Evolutionary conservation across 495 filamentous ascomycete species (phyloP), one percentile per base, ranked within the genome.

Genomic region (Sabuloglossum arenarium): DNA sequence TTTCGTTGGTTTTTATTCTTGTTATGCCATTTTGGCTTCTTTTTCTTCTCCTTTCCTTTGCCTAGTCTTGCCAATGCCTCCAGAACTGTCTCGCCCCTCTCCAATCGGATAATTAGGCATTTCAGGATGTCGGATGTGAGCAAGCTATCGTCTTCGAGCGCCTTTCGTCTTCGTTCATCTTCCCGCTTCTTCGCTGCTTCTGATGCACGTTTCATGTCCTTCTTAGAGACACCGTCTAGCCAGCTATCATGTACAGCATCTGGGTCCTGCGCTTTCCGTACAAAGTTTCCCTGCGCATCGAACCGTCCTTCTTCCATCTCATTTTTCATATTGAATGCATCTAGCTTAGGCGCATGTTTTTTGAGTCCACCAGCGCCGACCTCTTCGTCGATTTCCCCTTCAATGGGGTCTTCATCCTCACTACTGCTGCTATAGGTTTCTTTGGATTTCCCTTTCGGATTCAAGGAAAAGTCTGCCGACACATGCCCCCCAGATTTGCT

Each of bases 241-340:
- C 91, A 98, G 1, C 76, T 74, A 68, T 98, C 91, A 63, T 98
- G 86, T 11, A 85, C 77, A 4, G 90, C 88, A 63, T 95, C 87
- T 0, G 88, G 86, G 62, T 98, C 91, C 0, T 68, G 73, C 0
- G 88, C 88, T 60, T 89, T 91, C n/a, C 91, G 76, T 30, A 98
- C 79, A 65, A 75, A 98, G 64, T 96, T 97, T 2, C 91, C 91
- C 16, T 79, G 70, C 55, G 85, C 85, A 64, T 98, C 91, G 62
- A 95, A 97, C 12, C 79, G 73, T 0, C 91, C 91, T 63, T 97
- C 91, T 65, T 98, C 93, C 63, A 88, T 80, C 67, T 98, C 91
- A 5, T 73, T 69, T 51, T 75, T 79, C 78, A 98, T 88, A 63
- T 98, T 95, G 74, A 98, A 98, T 0, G 88, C 91, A 68, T 96